These are phyloP conservation scores for Phaeophleospora eucalypticola DNA, from an alignment of 2,329 filamentous ascomycete species.

Conservation along the genomic window DNA sequence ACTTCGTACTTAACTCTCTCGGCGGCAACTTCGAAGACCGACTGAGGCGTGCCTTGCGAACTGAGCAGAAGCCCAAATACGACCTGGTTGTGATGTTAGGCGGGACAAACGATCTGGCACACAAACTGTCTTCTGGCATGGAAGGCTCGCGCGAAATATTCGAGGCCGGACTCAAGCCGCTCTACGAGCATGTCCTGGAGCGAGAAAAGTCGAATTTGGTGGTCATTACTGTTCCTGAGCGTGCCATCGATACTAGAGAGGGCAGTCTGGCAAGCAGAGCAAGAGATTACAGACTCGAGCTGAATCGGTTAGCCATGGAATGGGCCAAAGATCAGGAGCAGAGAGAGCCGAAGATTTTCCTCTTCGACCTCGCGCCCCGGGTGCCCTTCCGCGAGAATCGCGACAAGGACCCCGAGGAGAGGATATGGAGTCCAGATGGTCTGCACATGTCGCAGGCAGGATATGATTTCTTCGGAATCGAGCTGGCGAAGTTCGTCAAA, in stretches of 20 bases:
- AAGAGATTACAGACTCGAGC: background rate
- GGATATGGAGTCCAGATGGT: background rate
- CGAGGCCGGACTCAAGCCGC: background rate
- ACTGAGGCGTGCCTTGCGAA: background rate
- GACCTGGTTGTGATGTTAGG: background rate
- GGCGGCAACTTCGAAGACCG: background rate
- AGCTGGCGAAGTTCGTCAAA: constrained; percentile 1
- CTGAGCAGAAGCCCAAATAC: background rate
- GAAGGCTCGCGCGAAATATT: constrained; percentile 1
- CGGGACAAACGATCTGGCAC: constrained; percentile 2
- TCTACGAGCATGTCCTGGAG: background rate
- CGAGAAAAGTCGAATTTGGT: background rate
- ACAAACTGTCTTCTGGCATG: background rate
- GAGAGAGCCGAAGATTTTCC: background rate
- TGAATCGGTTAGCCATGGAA: background rate
- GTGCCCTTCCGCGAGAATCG: background rate
- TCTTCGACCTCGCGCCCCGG: background rate
- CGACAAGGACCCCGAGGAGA: background rate
- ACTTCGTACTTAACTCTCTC: background rate
- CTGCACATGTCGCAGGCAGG: constrained; percentile 1
- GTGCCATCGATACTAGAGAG: background rate
- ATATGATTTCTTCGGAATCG: background rate
- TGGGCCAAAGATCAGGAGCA: background rate
- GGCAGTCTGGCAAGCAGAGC: background rate
- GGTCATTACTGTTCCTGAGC: constrained; percentile 1